Percentiles rank a stretch among this genome's conserved stretches.
phyloP scores from a whole-genome alignment of 257 asterid genomes.

The Fraxinus cuspidata region DNA sequence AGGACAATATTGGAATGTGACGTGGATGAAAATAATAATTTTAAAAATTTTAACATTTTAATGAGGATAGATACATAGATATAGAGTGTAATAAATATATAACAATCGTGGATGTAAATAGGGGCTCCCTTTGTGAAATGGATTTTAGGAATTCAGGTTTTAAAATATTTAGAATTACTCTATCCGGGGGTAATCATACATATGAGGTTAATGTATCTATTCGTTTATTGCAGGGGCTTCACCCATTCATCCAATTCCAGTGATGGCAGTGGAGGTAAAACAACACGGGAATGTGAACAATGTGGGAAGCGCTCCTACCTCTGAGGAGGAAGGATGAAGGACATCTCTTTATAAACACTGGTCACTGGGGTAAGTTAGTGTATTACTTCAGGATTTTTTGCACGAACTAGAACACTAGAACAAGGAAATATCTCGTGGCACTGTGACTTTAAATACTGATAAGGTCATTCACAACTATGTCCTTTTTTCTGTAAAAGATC shows the following conservation, averaged over 20 bases:
- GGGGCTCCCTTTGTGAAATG: neutral
- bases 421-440: neutral
- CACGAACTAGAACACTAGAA: neutral
- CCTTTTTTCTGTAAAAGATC: neutral
- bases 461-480: neutral
- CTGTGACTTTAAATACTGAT: neutral
- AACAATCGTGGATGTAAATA: too few species aligned
- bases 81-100: too few species aligned
- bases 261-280: slow-evolving; percentile 37
- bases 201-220: neutral
- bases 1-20: too few species aligned
- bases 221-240: slow-evolving; percentile 32
- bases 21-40: too few species aligned
- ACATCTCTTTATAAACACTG: neutral
- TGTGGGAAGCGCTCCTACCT: slow-evolving; percentile 10
- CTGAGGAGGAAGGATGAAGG: slow-evolving; percentile 36
- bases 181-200: neutral
- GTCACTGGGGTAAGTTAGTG: slow-evolving; percentile 22
- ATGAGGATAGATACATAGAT: too few species aligned
- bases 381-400: neutral
- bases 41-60: too few species aligned
- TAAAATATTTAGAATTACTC: neutral
- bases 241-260: slow-evolving; percentile 28
- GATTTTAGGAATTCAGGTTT: neutral
- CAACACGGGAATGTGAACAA: slow-evolving; percentile 17